Conservation (phyloP, 140 eudicot species). For the Oenanthe javanica region DNA sequence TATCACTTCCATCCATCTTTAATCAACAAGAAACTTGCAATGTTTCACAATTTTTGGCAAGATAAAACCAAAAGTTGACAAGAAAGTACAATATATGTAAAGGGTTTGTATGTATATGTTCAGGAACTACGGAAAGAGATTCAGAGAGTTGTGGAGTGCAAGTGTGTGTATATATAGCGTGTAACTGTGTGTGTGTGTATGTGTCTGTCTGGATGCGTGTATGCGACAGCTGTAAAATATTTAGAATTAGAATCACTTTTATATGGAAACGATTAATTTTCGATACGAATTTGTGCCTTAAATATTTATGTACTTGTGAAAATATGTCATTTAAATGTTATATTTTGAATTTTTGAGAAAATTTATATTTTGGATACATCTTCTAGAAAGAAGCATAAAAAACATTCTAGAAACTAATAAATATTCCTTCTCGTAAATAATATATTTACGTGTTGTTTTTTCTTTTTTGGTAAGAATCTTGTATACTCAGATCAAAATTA, state of each 20-base stretch:
- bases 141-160: neutral
- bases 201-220: neutral
- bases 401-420: too few species aligned
- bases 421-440: too few species aligned
- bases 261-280: neutral
- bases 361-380: too few species aligned
- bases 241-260: too few species aligned
- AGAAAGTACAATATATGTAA: neutral
- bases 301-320: too few species aligned
- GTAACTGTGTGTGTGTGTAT: neutral
- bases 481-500: neutral
- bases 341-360: too few species aligned
- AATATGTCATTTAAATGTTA: too few species aligned
- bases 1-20: slow-evolving; percentile 40
- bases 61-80: neutral
- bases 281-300: neutral
- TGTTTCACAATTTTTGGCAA: neutral
- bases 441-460: too few species aligned
- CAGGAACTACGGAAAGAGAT: neutral
- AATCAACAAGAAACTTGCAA: neutral
- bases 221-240: neutral
- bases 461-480: neutral
- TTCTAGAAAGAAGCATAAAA: too few species aligned
- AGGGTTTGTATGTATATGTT: neutral
- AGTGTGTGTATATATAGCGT: neutral